Evolutionary conservation across 129 eudicot species (phyloP).

Genomic region (Arctium minus): DNA sequence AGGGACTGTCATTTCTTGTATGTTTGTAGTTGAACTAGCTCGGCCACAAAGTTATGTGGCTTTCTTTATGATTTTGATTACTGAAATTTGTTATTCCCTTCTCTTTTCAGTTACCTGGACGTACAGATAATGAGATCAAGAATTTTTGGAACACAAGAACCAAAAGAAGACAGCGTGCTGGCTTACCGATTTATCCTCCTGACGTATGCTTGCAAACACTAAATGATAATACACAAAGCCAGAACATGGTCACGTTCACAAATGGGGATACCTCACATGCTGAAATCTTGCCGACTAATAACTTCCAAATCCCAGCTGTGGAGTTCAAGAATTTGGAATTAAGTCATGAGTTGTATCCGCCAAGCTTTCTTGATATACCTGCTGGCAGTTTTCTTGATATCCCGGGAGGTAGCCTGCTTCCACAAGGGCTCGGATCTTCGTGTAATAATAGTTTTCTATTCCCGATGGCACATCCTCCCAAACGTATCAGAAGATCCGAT

Average conservation of each 20-base stretch:
- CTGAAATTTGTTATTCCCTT: slow-evolving; percentile 4
- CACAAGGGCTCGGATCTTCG: slow-evolving; percentile 41
- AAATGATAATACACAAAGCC: slow-evolving; percentile 47
- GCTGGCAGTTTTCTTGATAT: slow-evolving; percentile 45
- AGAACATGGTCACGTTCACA: slow-evolving; percentile 45
- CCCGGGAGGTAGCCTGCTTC: slow-evolving; percentile 42
- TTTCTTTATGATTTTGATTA: neutral
- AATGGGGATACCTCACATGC: slow-evolving; percentile 35
- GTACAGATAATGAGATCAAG: slow-evolving; percentile 93
- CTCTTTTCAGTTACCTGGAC: slow-evolving; percentile 80
- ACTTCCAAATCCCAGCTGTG: slow-evolving; percentile 48
- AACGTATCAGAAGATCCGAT: slow-evolving; percentile 48
- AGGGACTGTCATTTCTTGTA: neutral
- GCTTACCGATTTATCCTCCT: slow-evolving; percentile 85
- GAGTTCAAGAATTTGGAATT: slow-evolving; percentile 46
- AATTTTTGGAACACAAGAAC: slow-evolving; percentile 95
- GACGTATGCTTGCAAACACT: slow-evolving; percentile 47
- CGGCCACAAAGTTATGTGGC: neutral
- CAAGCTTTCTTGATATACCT: slow-evolving; percentile 38
- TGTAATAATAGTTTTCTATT: slow-evolving; percentile 26
- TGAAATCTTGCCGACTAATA: slow-evolving; percentile 34
- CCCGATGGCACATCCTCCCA: slow-evolving; percentile 36
- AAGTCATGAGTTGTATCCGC: slow-evolving; percentile 29
- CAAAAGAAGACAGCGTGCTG: slow-evolving; percentile 88
- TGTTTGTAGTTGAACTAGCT: neutral